Conservation (phyloP, 305 asterid genomes). For the Solanum hybrid region DNA sequence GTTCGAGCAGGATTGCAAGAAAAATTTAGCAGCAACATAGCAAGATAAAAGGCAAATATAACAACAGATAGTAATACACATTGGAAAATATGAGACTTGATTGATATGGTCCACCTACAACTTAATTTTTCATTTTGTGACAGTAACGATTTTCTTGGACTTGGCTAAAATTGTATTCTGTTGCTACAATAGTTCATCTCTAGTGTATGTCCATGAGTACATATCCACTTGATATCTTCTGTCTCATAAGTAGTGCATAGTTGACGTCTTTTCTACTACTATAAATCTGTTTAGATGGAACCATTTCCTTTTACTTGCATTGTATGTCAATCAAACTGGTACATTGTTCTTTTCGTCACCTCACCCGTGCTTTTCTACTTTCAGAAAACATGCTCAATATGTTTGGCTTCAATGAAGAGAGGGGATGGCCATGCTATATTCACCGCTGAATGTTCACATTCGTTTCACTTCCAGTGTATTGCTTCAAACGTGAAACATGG, state of each 20-base stretch:
- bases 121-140: background rate
- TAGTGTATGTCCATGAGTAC: background rate
- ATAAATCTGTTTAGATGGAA: background rate
- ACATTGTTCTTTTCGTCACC: background rate
- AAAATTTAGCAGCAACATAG: background rate
- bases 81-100: background rate
- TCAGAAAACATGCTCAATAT: constrained; percentile 11
- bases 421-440: constrained; percentile 13
- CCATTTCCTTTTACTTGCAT: background rate
- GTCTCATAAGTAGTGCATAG: background rate
- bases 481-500: constrained; percentile 13
- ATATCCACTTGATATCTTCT: background rate
- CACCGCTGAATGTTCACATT: constrained; percentile 12
- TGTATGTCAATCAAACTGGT: background rate
- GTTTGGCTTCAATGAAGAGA: constrained; percentile 11
- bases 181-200: background rate
- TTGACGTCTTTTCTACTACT: background rate
- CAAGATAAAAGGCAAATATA: background rate
- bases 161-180: background rate
- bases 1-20: background rate
- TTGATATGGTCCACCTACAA: background rate
- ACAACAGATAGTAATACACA: background rate
- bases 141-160: background rate
- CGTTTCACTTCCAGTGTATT: constrained; percentile 13
- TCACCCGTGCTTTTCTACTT: background rate